Percentiles rank a stretch among this genome's conserved stretches.
These are phyloP conservation scores for Tricladium varicosporioides DNA, from an alignment of 2,329 filamentous ascomycete species.

Conservation along the genomic window DNA sequence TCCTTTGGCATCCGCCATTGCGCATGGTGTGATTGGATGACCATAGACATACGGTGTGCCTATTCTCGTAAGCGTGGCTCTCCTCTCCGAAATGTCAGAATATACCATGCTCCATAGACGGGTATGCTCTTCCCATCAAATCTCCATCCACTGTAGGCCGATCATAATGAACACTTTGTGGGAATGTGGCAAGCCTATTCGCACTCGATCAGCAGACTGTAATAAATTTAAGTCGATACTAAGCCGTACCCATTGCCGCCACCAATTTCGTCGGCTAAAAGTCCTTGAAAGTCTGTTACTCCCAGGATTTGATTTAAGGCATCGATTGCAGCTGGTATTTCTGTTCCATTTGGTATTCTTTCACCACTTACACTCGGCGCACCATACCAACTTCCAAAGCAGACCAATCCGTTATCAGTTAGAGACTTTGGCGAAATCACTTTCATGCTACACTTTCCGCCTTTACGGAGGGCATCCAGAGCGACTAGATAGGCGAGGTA, in stretches of 20 bases:
- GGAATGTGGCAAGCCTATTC: conserved; percentile 47
- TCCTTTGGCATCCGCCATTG: conserved; percentile 38
- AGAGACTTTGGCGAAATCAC: conserved; percentile 33
- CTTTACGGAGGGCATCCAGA: conserved; percentile 37
- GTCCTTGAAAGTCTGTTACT: conserved; percentile 34
- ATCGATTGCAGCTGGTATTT: conserved; percentile 39
- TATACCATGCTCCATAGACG: conserved; percentile 41
- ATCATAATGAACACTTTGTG: conserved; percentile 54
- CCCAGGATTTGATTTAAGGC: conserved; percentile 36
- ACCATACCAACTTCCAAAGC: conserved; percentile 46
- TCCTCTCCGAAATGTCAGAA: conserved; percentile 36
- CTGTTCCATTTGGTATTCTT: conserved; percentile 35
- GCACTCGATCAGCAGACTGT: too few species aligned
- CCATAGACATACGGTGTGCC: conserved; percentile 41
- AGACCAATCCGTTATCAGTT: conserved; percentile 35
- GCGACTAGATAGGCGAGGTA: conserved; percentile 42
- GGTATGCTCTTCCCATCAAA: conserved; percentile 52
- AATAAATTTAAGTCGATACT: not conserved
- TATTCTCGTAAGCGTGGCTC: conserved; percentile 11
- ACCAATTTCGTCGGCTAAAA: conserved; percentile 60
- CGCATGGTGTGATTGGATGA: conserved; percentile 37
- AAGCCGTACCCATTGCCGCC: conserved; percentile 53
- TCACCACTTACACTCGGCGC: conserved; percentile 43
- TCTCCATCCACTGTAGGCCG: conserved; percentile 52
- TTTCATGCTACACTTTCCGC: conserved; percentile 37